These are phyloP conservation scores for Colletotrichum sidae DNA, from an alignment of 2,329 filamentous ascomycete species.

Conservation along the genomic window DNA sequence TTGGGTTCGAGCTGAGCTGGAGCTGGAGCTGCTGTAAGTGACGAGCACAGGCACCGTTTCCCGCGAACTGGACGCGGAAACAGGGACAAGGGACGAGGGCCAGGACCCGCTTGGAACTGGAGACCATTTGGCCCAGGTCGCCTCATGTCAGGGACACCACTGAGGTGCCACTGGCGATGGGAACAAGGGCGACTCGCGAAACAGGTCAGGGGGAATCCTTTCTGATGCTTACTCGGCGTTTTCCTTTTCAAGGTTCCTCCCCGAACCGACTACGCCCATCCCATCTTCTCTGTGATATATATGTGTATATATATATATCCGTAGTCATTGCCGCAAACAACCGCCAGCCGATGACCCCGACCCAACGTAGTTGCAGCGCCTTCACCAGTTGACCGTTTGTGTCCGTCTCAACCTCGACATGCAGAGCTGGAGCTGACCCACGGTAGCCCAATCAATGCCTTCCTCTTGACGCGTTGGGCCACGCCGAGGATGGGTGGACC, in stretches of 20 bases:
- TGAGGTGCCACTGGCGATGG: not conserved
- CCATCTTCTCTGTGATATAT: constrained; percentile 2
- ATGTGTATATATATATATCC: too few species aligned
- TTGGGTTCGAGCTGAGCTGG: constrained; percentile 19
- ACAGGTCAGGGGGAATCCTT: not conserved
- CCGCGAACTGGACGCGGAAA: constrained; percentile 22
- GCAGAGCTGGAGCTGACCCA: constrained; percentile 28
- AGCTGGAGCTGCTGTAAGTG: constrained; percentile 8
- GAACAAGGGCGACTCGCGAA: too few species aligned
- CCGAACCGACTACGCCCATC: constrained; percentile 9
- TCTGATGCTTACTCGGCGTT: constrained; percentile 11
- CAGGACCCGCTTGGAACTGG: constrained; percentile 22
- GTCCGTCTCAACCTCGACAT: constrained; percentile 13
- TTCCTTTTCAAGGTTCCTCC: constrained; percentile 21
- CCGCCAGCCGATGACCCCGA: constrained; percentile 1
- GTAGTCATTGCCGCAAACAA: not conserved
- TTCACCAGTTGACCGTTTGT: not conserved
- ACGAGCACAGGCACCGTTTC: constrained; percentile 21
- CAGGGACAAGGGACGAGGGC: constrained; percentile 19
- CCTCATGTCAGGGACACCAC: not conserved
- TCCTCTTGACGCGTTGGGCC: constrained; percentile 22
- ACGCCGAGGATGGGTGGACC: constrained; percentile 22
- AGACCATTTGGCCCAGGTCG: constrained; percentile 11
- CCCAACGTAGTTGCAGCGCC: constrained; percentile 6
- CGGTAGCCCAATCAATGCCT: constrained; percentile 22